Conservation (phyloP, 2,329 filamentous ascomycete genomes). For the Lecanosticta acicola region DNA sequence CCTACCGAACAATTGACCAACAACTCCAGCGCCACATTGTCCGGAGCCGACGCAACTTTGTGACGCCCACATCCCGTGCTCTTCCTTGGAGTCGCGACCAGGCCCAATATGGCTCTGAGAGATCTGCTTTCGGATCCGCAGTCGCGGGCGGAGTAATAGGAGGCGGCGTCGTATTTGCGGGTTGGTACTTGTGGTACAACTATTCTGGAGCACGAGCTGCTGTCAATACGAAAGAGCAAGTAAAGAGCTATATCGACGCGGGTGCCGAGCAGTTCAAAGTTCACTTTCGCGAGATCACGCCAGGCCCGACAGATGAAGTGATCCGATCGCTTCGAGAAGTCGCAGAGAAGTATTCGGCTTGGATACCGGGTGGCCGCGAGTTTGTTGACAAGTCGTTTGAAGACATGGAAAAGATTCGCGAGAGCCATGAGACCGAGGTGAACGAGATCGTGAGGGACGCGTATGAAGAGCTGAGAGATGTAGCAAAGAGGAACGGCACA, state of each 20-base stretch:
- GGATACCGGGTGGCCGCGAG: constrained; percentile 63
- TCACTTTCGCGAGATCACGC: constrained; percentile 49
- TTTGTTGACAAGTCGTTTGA: constrained; percentile 66
- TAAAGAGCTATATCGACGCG: constrained; percentile 34
- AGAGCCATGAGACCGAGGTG: constrained; percentile 63
- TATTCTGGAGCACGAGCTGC: not conserved
- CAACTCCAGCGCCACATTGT: not conserved
- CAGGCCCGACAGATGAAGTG: constrained; percentile 58
- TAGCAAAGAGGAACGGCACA: constrained; percentile 53
- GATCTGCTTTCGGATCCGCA: not conserved
- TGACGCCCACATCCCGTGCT: not conserved
- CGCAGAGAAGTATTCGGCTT: constrained; percentile 61
- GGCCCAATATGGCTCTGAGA: not conserved
- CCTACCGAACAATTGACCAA: not conserved
- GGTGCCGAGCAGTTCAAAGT: constrained; percentile 50
- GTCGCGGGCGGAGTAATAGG: constrained; percentile 2
- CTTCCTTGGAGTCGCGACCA: not conserved
- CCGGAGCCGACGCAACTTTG: not conserved
- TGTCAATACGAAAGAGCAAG: not conserved
- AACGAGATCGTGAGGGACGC: constrained; percentile 62
- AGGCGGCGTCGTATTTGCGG: constrained; percentile 3
- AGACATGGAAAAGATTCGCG: constrained; percentile 61
- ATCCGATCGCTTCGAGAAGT: constrained; percentile 60
- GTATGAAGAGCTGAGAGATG: constrained; percentile 60
- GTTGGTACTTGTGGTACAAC: constrained; percentile 3